Evolutionary conservation across 257 asterid species (phyloP).

Genomic region (Nicotiana undulata): DNA sequence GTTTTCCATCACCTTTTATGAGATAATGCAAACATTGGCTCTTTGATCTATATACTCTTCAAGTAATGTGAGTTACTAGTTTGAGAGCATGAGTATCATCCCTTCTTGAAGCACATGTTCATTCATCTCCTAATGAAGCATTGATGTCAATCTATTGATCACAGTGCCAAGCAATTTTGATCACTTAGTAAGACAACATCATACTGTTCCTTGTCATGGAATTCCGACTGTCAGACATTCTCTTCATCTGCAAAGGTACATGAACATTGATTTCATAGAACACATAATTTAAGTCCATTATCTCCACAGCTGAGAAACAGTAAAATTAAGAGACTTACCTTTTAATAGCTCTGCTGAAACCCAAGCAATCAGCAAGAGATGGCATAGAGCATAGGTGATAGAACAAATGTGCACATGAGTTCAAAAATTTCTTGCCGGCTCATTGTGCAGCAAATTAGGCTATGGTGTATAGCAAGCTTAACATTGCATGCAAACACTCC

Average conservation of each 20-base stretch:
- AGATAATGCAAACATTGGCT: background rate
- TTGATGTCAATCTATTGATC: background rate
- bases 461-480: background rate
- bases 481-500: background rate
- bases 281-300: background rate
- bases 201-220: background rate
- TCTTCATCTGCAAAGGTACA: background rate
- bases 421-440: background rate
- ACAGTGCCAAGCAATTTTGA: background rate
- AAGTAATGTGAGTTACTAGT: background rate
- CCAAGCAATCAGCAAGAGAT: background rate
- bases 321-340: background rate
- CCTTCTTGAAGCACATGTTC: background rate
- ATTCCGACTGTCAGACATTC: background rate
- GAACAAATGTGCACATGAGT: background rate
- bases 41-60: no score
- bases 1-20: background rate
- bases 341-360: background rate
- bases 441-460: background rate
- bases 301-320: background rate
- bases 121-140: background rate
- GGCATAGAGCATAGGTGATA: background rate
- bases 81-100: background rate
- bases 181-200: background rate
- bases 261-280: background rate